Evolutionary conservation across 768 basidiomycete genomes (phyloP).

Genomic region (Panus rudis): DNA sequence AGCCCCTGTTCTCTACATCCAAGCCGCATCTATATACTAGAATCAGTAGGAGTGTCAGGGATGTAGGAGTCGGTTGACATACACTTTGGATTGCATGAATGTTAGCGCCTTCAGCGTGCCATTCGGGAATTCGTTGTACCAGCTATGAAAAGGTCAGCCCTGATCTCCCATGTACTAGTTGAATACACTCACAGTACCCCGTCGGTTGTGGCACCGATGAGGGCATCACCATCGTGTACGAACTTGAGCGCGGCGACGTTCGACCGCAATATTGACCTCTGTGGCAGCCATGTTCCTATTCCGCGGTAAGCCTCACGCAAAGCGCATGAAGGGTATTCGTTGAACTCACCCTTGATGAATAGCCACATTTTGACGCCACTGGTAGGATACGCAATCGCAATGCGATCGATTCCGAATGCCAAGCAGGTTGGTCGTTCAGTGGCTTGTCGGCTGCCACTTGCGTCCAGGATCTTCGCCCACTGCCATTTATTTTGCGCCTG

Average conservation of each 20-base stretch:
- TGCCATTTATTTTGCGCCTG: slow-evolving; percentile 48
- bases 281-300: slow-evolving; percentile 55
- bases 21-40: slow-evolving; percentile 39
- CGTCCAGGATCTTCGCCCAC: slow-evolving; percentile 48
- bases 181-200: slow-evolving; percentile 49
- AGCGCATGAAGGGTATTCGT: background rate
- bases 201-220: slow-evolving; percentile 65
- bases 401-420: slow-evolving; percentile 47
- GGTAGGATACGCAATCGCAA: slow-evolving; percentile 57
- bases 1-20: slow-evolving; percentile 41
- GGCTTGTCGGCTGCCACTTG: slow-evolving; percentile 30
- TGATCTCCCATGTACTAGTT: background rate
- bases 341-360: slow-evolving; percentile 43
- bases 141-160: slow-evolving; percentile 30
- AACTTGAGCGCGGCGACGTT: slow-evolving; percentile 61
- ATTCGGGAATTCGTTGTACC: slow-evolving; percentile 64
- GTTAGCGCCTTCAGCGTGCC: slow-evolving; percentile 55
- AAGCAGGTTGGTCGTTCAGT: slow-evolving; percentile 40
- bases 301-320: slow-evolving; percentile 4
- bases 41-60: slow-evolving; percentile 8
- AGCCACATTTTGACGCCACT: slow-evolving; percentile 61
- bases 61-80: slow-evolving; percentile 16
- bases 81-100: slow-evolving; percentile 57
- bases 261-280: slow-evolving; percentile 56
- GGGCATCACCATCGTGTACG: slow-evolving; percentile 52